These are phyloP conservation scores for Triticum timopheevii DNA, from an alignment of 176 grass and related monocot species.

Conservation along the genomic window DNA sequence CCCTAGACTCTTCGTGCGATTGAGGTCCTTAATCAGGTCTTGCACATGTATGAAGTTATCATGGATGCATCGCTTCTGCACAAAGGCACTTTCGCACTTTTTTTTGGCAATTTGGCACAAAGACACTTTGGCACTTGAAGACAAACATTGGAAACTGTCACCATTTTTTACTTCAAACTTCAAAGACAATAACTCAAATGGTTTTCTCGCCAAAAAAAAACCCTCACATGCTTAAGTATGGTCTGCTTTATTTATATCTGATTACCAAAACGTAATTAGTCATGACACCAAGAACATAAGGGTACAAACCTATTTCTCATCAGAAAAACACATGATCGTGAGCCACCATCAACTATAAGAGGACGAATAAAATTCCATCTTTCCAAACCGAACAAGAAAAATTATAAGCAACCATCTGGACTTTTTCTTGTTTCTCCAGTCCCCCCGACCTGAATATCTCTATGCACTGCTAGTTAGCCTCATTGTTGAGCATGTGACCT, in stretches of 20 bases:
- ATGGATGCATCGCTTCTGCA: background rate
- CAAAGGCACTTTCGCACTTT: background rate
- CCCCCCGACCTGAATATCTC: background rate
- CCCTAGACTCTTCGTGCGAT: background rate
- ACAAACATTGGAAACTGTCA: background rate
- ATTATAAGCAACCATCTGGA: background rate
- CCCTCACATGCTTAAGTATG: background rate
- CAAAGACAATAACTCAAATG: background rate
- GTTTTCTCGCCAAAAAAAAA: no score
- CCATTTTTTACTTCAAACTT: background rate
- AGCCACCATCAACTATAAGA: background rate
- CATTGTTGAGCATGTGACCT: slow-evolving; percentile 21
- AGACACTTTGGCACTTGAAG: background rate
- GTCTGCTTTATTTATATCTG: background rate
- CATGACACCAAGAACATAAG: background rate
- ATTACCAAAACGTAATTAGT: background rate
- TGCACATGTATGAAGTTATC: background rate
- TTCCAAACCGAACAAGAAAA: background rate
- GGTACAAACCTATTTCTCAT: background rate
- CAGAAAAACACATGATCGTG: background rate
- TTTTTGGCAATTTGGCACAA: no score
- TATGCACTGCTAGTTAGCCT: background rate
- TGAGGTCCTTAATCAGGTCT: background rate
- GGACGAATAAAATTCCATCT: background rate
- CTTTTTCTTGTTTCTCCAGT: background rate